These are phyloP conservation scores for Teratosphaeria destructans DNA, from an alignment of 2,329 filamentous ascomycete species.

Conservation along the genomic window DNA sequence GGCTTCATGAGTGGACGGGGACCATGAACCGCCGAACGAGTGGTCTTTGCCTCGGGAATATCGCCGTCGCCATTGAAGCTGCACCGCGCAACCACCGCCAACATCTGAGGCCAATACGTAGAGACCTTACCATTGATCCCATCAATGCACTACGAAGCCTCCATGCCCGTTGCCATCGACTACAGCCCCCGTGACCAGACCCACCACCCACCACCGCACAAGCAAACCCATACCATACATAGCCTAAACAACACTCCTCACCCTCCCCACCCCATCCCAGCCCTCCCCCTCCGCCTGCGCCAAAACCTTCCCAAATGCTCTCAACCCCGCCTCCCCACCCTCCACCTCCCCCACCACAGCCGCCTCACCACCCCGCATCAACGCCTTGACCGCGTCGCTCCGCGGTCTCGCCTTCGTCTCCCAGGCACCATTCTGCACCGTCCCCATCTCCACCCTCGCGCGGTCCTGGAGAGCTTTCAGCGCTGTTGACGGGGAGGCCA, in stretches of 20 bases:
- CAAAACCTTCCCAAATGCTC: constrained; percentile 12
- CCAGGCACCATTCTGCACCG: constrained; percentile 15
- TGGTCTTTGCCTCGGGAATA: not conserved
- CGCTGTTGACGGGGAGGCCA: not conserved
- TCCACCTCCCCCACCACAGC: constrained; percentile 9
- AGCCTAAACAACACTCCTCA: constrained; percentile 1
- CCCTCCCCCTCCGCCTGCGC: constrained; percentile 16
- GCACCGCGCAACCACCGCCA: too few species aligned
- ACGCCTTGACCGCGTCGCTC: constrained; percentile 5
- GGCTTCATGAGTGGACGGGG: not conserved
- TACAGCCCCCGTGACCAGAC: too few species aligned
- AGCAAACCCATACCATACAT: not conserved
- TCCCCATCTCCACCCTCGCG: constrained; percentile 9
- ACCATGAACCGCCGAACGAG: not conserved
- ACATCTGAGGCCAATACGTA: too few species aligned
- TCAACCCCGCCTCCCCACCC: constrained; percentile 5
- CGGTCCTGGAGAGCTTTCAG: constrained; percentile 10
- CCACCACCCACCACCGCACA: not conserved
- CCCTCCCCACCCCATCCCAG: constrained; percentile 20
- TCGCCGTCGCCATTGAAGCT: too few species aligned
- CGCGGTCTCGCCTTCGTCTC: constrained; percentile 10
- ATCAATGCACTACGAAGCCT: not conserved
- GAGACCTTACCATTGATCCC: too few species aligned
- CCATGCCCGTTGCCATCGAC: not conserved
- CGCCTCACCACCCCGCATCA: constrained; percentile 5